A percentile compares a stretch with the other conserved stretches of the same genome.
phyloP scores from a whole-genome alignment of 768 basidiomycete genomes.

The Boletus rubroflammeus region DNA sequence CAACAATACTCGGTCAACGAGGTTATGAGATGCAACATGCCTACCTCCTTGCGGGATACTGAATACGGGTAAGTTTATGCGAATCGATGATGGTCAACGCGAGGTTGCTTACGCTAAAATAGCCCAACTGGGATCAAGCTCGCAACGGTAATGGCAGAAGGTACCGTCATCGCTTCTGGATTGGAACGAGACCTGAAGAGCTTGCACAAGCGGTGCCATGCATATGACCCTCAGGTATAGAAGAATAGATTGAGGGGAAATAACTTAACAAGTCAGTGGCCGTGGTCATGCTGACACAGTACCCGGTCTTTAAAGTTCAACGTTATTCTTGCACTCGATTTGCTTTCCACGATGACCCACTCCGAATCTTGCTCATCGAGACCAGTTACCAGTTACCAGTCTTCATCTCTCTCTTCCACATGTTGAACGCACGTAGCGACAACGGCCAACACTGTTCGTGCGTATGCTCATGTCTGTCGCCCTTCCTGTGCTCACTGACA shows the following conservation, averaged over 20 bases:
- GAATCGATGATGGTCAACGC: not conserved
- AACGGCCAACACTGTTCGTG: too few relatives aligned
- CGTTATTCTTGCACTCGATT: too few relatives aligned
- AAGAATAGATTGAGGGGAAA: not conserved
- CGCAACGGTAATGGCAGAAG: conserved; percentile 24
- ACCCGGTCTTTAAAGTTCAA: too few relatives aligned
- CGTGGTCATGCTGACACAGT: not conserved
- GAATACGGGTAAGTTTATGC: not conserved
- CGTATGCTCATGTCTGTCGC: too few relatives aligned
- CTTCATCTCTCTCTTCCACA: too few relatives aligned
- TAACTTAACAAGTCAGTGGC: not conserved
- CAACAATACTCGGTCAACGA: not conserved
- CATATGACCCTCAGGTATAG: too few relatives aligned
- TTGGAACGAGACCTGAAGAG: conserved; percentile 21
- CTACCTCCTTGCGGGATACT: conserved; percentile 57
- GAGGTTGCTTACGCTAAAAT: conserved; percentile 39
- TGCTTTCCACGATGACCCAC: too few relatives aligned
- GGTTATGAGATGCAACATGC: not conserved
- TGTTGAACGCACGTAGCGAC: too few relatives aligned
- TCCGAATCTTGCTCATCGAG: too few relatives aligned
- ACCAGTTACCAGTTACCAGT: too few relatives aligned
- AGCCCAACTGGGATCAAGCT: conserved; percentile 45
- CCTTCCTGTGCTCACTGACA: too few relatives aligned
- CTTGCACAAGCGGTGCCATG: conserved; percentile 21
- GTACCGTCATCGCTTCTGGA: conserved; percentile 21